Conservation (phyloP, 768 basidiomycete species). For the Tylopilus subfusipes region DNA sequence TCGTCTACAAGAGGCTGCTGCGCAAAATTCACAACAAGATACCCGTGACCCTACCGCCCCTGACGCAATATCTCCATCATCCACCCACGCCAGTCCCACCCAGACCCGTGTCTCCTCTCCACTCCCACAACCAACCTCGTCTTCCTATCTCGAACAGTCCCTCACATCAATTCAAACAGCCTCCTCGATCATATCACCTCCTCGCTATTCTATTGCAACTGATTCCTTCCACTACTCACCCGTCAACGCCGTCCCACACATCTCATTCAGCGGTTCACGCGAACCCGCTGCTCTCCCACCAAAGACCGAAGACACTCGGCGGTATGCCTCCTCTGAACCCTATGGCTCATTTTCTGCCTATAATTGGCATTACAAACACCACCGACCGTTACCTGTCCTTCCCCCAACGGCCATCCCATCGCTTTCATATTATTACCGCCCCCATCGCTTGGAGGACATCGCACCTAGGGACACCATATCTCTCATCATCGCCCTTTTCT, state of each 20-base stretch:
- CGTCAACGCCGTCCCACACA: conserved; percentile 31
- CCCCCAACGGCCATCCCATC: conserved; percentile 47
- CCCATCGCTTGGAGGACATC: conserved; percentile 75
- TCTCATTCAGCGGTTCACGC: conserved; percentile 38
- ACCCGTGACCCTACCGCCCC: conserved; percentile 34
- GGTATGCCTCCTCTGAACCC: conserved; percentile 44
- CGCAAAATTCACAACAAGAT: conserved; percentile 32
- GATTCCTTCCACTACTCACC: conserved; percentile 61
- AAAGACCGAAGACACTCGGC: conserved; percentile 45
- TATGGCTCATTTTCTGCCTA: conserved; percentile 64
- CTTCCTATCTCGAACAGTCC: conserved; percentile 53
- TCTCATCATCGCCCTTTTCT: conserved; percentile 83
- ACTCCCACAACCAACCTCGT: conserved; percentile 17
- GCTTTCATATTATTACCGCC: conserved; percentile 71
- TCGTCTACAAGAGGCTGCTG: conserved; percentile 68
- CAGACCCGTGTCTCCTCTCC: conserved; percentile 47
- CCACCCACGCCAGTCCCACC: conserved; percentile 46
- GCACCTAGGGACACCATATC: conserved; percentile 78
- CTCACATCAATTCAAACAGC: conserved; percentile 40
- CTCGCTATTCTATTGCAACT: conserved; percentile 66
- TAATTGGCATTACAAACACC: conserved; percentile 71
- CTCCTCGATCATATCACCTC: conserved; percentile 49
- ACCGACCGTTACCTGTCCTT: conserved; percentile 44
- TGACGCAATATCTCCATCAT: conserved; percentile 46
- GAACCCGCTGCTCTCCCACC: conserved; percentile 35